Conservation (phyloP, 2,329 filamentous ascomycete species). For the Triangularia setosa region DNA sequence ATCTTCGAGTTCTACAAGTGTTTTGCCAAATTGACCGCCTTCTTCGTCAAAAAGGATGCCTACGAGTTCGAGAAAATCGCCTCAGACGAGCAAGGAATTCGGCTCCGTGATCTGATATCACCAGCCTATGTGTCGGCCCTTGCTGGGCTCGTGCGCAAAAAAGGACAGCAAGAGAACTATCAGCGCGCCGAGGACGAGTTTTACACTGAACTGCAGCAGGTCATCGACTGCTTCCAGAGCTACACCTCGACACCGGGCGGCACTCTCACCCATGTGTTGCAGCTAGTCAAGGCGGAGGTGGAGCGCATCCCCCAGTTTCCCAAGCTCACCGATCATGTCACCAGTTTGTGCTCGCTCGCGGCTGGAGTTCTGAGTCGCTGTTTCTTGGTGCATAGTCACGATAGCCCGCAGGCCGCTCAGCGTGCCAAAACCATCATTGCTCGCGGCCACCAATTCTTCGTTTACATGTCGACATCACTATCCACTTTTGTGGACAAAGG, state of each 20-base stretch:
- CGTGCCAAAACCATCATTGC: conserved; percentile 15
- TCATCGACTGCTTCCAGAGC: conserved; percentile 43
- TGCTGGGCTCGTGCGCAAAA: conserved; percentile 33
- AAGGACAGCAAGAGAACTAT: conserved; percentile 27
- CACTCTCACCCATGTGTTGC: conserved; percentile 40
- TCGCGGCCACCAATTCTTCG: conserved; percentile 39
- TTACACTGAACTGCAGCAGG: conserved; percentile 33
- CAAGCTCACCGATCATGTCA: conserved; percentile 43
- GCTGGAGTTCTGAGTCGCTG: conserved; percentile 29
- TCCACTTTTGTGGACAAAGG: conserved; percentile 51
- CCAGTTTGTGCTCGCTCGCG: conserved; percentile 35
- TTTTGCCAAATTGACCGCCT: conserved; percentile 49
- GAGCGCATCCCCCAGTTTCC: conserved; percentile 43
- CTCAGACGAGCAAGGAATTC: conserved; percentile 27
- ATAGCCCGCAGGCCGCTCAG: conserved; percentile 27
- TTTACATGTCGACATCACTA: conserved; percentile 40
- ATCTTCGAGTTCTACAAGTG: conserved; percentile 37
- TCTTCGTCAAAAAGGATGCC: conserved; percentile 50
- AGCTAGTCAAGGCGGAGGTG: conserved; percentile 40
- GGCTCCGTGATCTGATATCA: conserved; percentile 40
- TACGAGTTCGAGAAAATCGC: conserved; percentile 30
- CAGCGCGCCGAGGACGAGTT: conserved; percentile 24
- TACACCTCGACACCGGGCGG: conserved; percentile 35
- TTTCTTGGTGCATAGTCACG: conserved; percentile 16
- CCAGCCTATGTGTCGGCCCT: conserved; percentile 46